Percentiles rank a stretch among this genome's conserved stretches.
Evolutionary conservation across 768 basidiomycete genomes (phyloP).

Genomic region (Floccularia luteovirens): DNA sequence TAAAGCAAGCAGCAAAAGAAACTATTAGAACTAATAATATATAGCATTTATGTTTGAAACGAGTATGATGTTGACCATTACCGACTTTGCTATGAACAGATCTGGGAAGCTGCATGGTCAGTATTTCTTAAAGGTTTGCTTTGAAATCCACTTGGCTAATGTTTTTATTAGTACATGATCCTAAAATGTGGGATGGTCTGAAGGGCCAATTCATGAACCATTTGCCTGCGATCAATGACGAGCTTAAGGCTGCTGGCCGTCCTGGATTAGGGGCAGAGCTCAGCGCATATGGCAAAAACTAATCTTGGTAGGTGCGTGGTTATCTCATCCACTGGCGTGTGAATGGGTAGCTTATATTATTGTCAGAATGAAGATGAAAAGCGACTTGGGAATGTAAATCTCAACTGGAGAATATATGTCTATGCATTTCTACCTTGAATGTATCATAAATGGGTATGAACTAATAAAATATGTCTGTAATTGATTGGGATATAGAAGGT

Average conservation of each 20-base stretch:
- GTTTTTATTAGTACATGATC: slow-evolving; percentile 41
- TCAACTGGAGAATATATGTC: too few relatives aligned
- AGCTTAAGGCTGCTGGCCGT: slow-evolving; percentile 33
- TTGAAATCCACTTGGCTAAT: too few relatives aligned
- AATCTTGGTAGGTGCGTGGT: too few relatives aligned
- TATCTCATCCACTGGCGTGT: too few relatives aligned
- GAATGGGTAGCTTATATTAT: too few relatives aligned
- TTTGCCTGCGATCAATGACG: slow-evolving; percentile 44
- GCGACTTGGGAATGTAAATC: too few relatives aligned
- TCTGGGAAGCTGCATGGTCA: slow-evolving; percentile 51
- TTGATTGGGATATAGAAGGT: too few relatives aligned
- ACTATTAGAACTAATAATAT: not conserved
- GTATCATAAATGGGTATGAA: too few relatives aligned
- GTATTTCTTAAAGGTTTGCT: not conserved
- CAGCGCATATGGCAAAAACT: too few relatives aligned
- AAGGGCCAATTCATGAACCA: slow-evolving; percentile 52
- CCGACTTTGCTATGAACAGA: slow-evolving; percentile 55
- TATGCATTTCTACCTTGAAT: too few relatives aligned
- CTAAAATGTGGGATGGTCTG: slow-evolving; percentile 60
- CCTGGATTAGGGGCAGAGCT: slow-evolving; percentile 16
- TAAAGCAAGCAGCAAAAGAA: slow-evolving; percentile 10
- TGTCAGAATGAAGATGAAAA: too few relatives aligned
- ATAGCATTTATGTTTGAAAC: slow-evolving; percentile 61
- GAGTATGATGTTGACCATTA: slow-evolving; percentile 53
- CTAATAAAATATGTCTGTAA: too few relatives aligned